Conservation (phyloP, 176 grass and related monocot species). For the Zea luxurians region DNA sequence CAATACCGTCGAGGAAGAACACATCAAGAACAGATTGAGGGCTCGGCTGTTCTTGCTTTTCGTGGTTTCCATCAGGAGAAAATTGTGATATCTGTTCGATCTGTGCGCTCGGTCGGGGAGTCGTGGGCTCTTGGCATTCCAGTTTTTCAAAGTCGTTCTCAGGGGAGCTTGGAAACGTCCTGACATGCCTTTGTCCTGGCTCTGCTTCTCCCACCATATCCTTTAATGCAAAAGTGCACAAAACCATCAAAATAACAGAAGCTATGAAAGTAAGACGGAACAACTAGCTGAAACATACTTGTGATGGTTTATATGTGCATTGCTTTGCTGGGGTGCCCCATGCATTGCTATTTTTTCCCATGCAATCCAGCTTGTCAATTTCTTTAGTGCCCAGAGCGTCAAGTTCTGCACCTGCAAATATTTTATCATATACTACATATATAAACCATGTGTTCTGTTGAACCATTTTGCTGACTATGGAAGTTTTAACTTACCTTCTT, state of each 20-base stretch:
- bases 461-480: neutral
- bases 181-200: neutral
- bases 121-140: conserved; percentile 38
- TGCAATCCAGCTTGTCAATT: conserved; percentile 21
- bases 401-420: conserved; percentile 33
- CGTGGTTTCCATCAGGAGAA: conserved; percentile 26
- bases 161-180: conserved; percentile 32
- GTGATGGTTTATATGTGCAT: neutral
- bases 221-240: conserved; percentile 31
- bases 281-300: conserved; percentile 29
- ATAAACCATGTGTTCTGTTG: neutral
- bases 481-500: conserved; percentile 32
- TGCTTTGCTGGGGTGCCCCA: conserved; percentile 19
- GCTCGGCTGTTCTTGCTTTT: conserved; percentile 58
- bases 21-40: conserved; percentile 53
- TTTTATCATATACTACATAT: neutral
- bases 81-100: conserved; percentile 28
- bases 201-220: conserved; percentile 22
- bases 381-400: conserved; percentile 2
- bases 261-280: conserved; percentile 8
- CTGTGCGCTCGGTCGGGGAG: conserved; percentile 26
- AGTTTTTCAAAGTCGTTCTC: conserved; percentile 9
- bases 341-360: neutral
- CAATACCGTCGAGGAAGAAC: conserved; percentile 37
- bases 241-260: conserved; percentile 26